phyloP scores from a whole-genome alignment of 2,329 filamentous ascomycete genomes.

The Colletotrichum spaethianum region DNA sequence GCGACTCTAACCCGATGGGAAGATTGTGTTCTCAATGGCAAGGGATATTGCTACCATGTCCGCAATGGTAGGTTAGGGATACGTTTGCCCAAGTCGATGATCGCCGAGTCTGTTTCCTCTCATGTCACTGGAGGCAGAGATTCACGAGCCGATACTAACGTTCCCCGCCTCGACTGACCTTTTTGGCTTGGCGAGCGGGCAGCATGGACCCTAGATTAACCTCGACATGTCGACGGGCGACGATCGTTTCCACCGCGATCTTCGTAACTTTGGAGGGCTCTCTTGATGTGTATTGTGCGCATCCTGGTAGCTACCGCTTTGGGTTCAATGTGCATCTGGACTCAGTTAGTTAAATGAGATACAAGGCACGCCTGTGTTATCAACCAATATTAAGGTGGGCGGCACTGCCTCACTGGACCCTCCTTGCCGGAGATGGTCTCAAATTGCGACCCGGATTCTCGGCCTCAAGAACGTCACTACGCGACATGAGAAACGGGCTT shows the following conservation, averaged over 20 bases:
- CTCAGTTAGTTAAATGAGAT: not conserved
- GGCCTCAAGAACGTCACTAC: not conserved
- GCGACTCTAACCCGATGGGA: not conserved
- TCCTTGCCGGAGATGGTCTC: constrained; percentile 12
- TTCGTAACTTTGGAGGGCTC: not conserved
- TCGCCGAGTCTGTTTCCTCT: not conserved
- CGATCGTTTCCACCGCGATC: not conserved
- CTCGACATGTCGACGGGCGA: constrained; percentile 5
- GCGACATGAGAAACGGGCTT: not conserved
- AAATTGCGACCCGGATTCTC: not conserved
- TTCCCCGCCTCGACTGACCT: not conserved
- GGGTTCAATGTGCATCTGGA: not conserved
- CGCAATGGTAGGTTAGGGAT: not conserved
- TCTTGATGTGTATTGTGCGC: not conserved
- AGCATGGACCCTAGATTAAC: not conserved
- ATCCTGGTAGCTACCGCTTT: not conserved
- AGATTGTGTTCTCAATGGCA: not conserved
- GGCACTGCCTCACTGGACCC: constrained; percentile 32
- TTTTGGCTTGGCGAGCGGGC: not conserved
- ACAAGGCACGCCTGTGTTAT: constrained; percentile 5
- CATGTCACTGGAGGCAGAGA: constrained; percentile 4
- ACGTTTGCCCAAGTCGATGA: not conserved
- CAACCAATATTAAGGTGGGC: constrained; percentile 22
- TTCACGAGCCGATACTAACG: constrained; percentile 15
- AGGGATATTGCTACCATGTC: constrained; percentile 10